Conservation (phyloP, 306 rosid species). For the Amphicarpaea edgeworthii region DNA sequence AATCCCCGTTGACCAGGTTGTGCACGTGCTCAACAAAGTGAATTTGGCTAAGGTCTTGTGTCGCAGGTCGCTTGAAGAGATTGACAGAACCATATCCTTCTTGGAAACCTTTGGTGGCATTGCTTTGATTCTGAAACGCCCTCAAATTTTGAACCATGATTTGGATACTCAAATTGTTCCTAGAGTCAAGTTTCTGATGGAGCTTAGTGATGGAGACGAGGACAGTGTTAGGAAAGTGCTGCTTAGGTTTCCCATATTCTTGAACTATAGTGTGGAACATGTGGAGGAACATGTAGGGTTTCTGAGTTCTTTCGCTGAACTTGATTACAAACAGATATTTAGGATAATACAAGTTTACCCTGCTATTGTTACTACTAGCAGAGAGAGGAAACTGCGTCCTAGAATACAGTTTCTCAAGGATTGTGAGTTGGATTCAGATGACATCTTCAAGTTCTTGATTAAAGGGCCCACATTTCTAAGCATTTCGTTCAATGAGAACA, state of each 20-base stretch:
- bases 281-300: slow-evolving; percentile 61
- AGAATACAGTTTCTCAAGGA: slow-evolving; percentile 76
- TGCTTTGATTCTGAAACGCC: slow-evolving; percentile 66
- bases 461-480: slow-evolving; percentile 77
- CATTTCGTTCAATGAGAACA: slow-evolving; percentile 67
- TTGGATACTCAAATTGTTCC: slow-evolving; percentile 70
- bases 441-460: slow-evolving; percentile 71
- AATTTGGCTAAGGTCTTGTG: slow-evolving; percentile 68
- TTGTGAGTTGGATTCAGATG: slow-evolving; percentile 69
- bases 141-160: slow-evolving; percentile 62
- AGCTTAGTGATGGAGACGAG: slow-evolving; percentile 70
- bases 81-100: slow-evolving; percentile 53
- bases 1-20: slow-evolving; percentile 59
- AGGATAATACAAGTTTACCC: slow-evolving; percentile 68
- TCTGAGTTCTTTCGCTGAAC: slow-evolving; percentile 66
- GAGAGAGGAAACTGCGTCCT: slow-evolving; percentile 81
- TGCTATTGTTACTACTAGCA: slow-evolving; percentile 64
- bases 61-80: slow-evolving; percentile 64
- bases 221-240: slow-evolving; percentile 53
- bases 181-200: slow-evolving; percentile 49
- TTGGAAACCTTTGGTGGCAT: slow-evolving; percentile 65
- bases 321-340: slow-evolving; percentile 65
- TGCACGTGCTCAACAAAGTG: slow-evolving; percentile 63
- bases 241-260: slow-evolving; percentile 60
- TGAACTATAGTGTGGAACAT: slow-evolving; percentile 70